Evolutionary conservation across 2,329 filamentous ascomycete genomes (phyloP), one percentile per base, ranked within the genome.

Genomic region (Phaeoacremonium minimum): DNA sequence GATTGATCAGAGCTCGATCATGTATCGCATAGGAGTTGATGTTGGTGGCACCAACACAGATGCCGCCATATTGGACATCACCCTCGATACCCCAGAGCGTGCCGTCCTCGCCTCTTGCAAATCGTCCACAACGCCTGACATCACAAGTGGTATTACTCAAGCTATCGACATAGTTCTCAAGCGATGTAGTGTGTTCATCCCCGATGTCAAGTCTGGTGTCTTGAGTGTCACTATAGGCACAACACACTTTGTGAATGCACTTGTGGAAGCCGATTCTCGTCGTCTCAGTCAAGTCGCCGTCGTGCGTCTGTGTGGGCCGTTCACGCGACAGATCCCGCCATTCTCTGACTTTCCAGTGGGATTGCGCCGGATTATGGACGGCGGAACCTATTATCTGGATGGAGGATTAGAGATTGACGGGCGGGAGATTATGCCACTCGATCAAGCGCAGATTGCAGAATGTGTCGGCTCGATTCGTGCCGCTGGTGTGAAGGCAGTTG

Each of bases 181-280:
- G 22, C 22, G n/a, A n/a, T 26, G 22, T n/a, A 26, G 2, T 4
- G 42, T 44, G 5, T 54, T 56, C 17, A 63, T 66, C 1, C 42
- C 49, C 0, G 50, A 69, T 31, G 55, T 64, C 18, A 53, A 60
- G 30, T 44, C 44, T 15, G 55, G 58, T 12, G 61, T 75, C 5
- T 48, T 65, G 28, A 68, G 64, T 22, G 67, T 75, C 11, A 68
- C 67, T 4, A 69, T 75, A 42, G 71, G 71, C 17, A 71, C 67
- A 3, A 68, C 65, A 0, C 67, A 71, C 45, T 72, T 72, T 41
- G 64, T 72, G 46, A 72, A 72, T 47, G 67, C 69, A 0, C 56
- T 72, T 6, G 58, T 71, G 9, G 65, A 71, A 42, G 60, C 61
- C 18, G 67, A 72, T 51, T 56, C 57, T 2, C 47, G 59, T 15